Evolutionary conservation across 129 eudicot species (phyloP), one percentile per base, ranked within the genome.

Genomic region (carrot (Daucus carota)): DNA sequence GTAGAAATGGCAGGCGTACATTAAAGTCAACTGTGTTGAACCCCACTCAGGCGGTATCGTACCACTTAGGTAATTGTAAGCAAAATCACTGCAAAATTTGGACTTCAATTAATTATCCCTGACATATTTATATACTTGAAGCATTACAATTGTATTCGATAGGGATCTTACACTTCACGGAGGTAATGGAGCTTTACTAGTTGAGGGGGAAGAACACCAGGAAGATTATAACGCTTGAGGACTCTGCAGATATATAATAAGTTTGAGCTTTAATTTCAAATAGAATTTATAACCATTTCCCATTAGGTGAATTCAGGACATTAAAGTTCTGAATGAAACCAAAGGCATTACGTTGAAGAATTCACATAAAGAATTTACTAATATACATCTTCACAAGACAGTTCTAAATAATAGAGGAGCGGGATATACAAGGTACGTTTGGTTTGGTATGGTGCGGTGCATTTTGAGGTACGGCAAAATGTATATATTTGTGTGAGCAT

Each of bases 11-110:
- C 62, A 26, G 59, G 59, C 76, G 44, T 75, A 93, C 98, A 93
- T 81, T 15, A 41, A 82, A 73, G 71, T 77, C 76, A 93, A 74
- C 81, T 65, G 91, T 40, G 83, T 80, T 24, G 81, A 73, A 79
- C 88, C 92, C 98, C 96, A 93, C 76, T 88, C 96, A 40, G 76
- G 77, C 10, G 98, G 98, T 74, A 93, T 87, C 47, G 85, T 73
- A 74, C 98, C 98, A 63, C 70, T 70, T 74, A 93, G 82, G 80
- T 82, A 88, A 77, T 90, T 93, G 81, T 87, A 90, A 32, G 96
- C 97, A 80, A 90, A 80, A 85, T 93, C 97, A 79, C 98, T 93
- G 83, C 74, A 66, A 60, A 40, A 76, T 74, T 54, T 48, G 66
- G 60, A 79, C 38, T 46, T 41, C 3, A 33, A 60, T 5, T 17